Evolutionary conservation across 306 rosid species (phyloP), one percentile per base, ranked within the genome.

Genomic region (Carpinus fangiana): DNA sequence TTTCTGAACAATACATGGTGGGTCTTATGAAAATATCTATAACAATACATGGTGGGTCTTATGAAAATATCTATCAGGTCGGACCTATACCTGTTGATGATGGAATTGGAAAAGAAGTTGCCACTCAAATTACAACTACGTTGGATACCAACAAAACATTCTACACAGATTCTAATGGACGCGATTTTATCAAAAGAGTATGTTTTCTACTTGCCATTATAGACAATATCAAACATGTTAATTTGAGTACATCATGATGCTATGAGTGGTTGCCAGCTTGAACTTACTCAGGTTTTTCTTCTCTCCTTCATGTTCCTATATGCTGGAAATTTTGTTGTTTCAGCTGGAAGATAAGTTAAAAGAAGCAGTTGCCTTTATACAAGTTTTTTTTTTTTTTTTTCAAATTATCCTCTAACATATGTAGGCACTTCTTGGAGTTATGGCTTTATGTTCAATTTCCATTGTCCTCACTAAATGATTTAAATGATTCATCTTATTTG

Each of bases 121-220:
- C 70, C 13, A 86, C 97, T 55, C 96, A 90, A 82, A 77, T 95
- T 43, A 76, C 82, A 72, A 90, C 94, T 73, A 73, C 73, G 78
- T 71, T 95, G 79, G 80, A 82, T 78, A 91, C 87, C 86, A 83
- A 82, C 76, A 95, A 93, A 85, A 89, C 90, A 73, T 95, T 95
- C 86, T 93, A 86, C 62, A 91, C 97, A 54, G 99, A 95, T 83
- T 95, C 99, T 46, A 95, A 87, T 36, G 99, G 99, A 34, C 95
- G 98, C 9, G 99, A 95, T 83, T 95, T 95, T 81, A 86, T 95
- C 70, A 78, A 89, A 82, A 84, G 99, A 83, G 99, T 93, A 86
- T n/a, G 83, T 82, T 4, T 48, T 50, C 8, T 31, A 17, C 18
- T 0, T 26, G 20, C 72, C 28, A n/a, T 18, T 38, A 4, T 66